Conservation (phyloP, 805 yeast genomes). For the Teunomyces gatunensis region DNA sequence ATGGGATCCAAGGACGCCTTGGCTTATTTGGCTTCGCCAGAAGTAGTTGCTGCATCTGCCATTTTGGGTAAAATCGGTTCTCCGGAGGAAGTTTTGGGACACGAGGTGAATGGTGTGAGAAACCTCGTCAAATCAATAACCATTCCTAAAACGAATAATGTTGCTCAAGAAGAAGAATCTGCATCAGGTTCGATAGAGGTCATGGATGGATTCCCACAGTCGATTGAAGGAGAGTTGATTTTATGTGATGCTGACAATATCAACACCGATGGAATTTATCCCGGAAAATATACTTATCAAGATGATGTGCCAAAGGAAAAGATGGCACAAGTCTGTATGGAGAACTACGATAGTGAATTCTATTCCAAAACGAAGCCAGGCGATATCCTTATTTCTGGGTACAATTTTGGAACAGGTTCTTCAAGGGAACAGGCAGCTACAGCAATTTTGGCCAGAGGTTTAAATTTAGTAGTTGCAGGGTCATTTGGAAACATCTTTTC, state of each 20-base stretch:
- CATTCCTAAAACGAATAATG: conserved; percentile 24
- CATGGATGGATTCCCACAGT: conserved; percentile 86
- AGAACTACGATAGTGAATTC: conserved; percentile 92
- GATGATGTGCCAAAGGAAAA: conserved; percentile 92
- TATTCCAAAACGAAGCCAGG: conserved; percentile 76
- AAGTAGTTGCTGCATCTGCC: conserved; percentile 98
- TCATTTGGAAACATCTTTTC: conserved; percentile 96
- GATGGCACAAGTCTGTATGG: conserved; percentile 99
- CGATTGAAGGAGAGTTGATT: conserved; percentile 86
- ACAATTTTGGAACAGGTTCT: conserved; percentile 97
- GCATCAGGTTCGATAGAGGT: conserved; percentile 58
- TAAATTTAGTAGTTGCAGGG: conserved; percentile 91
- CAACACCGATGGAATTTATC: conserved; percentile 98
- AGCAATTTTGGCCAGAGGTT: conserved; percentile 91
- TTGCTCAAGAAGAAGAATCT: conserved; percentile 23
- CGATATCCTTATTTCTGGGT: conserved; percentile 90
- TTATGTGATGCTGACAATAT: conserved; percentile 95
- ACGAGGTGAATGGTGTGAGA: conserved; percentile 41
- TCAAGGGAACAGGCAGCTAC: conserved; percentile 99
- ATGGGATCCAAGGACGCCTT: conserved; percentile 98
- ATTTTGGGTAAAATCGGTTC: conserved; percentile 91
- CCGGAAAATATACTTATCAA: conserved; percentile 98
- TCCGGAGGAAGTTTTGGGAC: conserved; percentile 79
- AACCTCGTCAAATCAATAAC: conserved; percentile 47
- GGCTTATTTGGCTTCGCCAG: conserved; percentile 96